Evolutionary conservation across 169 alveolate species (phyloP), one percentile per base, ranked within the genome.

Genomic region (Plasmodium gonderi): DNA sequence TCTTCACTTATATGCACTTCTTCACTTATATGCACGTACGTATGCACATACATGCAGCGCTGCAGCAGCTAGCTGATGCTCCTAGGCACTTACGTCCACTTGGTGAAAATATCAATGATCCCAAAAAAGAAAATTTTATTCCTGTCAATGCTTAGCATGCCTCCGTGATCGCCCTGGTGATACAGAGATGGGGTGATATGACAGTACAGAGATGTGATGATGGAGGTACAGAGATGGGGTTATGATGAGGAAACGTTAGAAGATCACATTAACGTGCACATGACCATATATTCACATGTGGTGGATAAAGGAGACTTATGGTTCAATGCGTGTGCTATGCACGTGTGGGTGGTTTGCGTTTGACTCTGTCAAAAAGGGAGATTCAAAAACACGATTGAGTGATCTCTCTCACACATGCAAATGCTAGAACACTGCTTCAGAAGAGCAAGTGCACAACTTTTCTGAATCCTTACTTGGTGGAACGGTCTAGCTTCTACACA

Each of bases 81-180:
- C 42, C 45, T 54, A n/a, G n/a, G n/a, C n/a, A 40, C 78, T 38
- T 81, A 81, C 91, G 45, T 81, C 97, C 97, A 95, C 69, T 68
- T 68, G 44, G 97, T 95, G 14, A 95, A 95, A 29, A 95, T 91
- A 79, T 95, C 97, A 8, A 95, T 92, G 31, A 95, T 72, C 60
- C 97, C 97, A 47, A 95, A 76, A 79, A 91, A 95, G 83, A 94
- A 95, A 0, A 95, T 77, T 54, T 78, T 68, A 69, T 80, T 93
- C 14, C 89, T 91, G 75, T 90, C 79, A 29, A 80, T 40, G 49
- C 90, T 91, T 42, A 81, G 49, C 74, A 81, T 81, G 44, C 91
- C 91, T 17, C 91, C 91, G 54, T 81, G 80, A 38, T 81, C 91
- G 64, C 81, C 49, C 91, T 81, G 26, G 8, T 14, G 72, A 60